Conservation (phyloP, 805 yeast species). For the Peterozyma toletana region DNA sequence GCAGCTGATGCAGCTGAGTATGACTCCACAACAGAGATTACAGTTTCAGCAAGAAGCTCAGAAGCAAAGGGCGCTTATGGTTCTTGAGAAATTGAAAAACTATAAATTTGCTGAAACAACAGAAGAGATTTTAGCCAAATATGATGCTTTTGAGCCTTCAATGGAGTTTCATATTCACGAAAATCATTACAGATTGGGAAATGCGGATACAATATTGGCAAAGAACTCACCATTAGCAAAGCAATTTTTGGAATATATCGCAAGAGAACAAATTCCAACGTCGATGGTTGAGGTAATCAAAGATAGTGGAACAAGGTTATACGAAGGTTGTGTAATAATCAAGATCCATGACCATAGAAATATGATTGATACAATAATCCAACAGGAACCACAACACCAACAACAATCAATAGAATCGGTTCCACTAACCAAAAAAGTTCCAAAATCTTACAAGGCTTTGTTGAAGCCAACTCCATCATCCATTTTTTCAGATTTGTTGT, state of each 20-base stretch:
- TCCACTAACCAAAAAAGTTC: conserved; percentile 29
- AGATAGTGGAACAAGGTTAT: conserved; percentile 77
- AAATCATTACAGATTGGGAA: conserved; percentile 86
- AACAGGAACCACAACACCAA: conserved; percentile 3
- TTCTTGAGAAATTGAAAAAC: conserved; percentile 33
- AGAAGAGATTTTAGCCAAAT: conserved; percentile 69
- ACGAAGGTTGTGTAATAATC: conserved; percentile 84
- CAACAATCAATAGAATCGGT: conserved; percentile 10
- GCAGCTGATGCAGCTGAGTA: conserved; percentile 18
- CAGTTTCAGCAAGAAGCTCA: conserved; percentile 33
- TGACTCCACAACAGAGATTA: conserved; percentile 29
- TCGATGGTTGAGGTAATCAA: conserved; percentile 83
- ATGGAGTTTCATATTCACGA: conserved; percentile 86
- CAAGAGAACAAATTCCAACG: conserved; percentile 79
- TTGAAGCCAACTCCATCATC: conserved; percentile 77
- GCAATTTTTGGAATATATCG: conserved; percentile 73
- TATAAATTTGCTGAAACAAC: conserved; percentile 63
- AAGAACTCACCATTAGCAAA: conserved; percentile 70
- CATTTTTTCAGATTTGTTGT: conserved; percentile 75
- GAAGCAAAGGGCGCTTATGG: conserved; percentile 23
- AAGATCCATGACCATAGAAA: conserved; percentile 84
- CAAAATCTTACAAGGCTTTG: conserved; percentile 71
- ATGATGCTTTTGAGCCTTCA: conserved; percentile 70
- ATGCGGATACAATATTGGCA: conserved; percentile 81
- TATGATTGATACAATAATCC: conserved; percentile 16